Base-by-base conservation (phyloP, 768 basidiomycete species). In the Mrakia frigida region DNA sequence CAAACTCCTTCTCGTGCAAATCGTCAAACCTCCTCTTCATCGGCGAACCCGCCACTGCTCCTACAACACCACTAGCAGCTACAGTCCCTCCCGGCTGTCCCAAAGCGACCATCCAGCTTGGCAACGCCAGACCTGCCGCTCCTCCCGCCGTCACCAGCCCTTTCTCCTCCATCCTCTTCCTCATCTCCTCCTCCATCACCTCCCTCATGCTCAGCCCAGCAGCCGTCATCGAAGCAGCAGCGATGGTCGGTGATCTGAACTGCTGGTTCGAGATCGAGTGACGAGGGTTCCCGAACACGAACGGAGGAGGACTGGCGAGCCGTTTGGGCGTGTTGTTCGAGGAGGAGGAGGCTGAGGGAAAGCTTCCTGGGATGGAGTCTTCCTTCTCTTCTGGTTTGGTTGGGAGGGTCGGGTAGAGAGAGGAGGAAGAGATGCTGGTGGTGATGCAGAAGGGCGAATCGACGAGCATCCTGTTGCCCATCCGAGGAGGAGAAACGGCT, bases 21-120 rank as follows among this genome's bases (percentile, higher is more conserved):
- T 77, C 76, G n/a, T 77, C 76, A 21, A 73, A 77, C 56, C 76
- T 31, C 41, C 76, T 65, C 76, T 77, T 77, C 52, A 67, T 73
- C 28, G 41, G 41, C 53, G 18, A 39, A 11, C 21, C 23, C 16
- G 23, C 70, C 4, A 5, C 35, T 52, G 6, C 31, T 5, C 31
- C 25, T 14, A 28, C 31, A n/a, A 10, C n/a, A 28, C 28, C 41
- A 13, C 14, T 1, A 31, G 43, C 50, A 11, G 16, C 69, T 13
- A 50, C 69, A 7, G 69, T 53, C 11, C 50, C 69, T 25, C 69
- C 50, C 1, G 65, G 65, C 37, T 41, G 65, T 23, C 65, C 39
- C 18, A 68, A 13, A 16, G 65, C 65, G 25, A n/a, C 39, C 37
- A 68, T 68, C 65, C 65, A 68, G n/a, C 37, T 41, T 25, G 65